phyloP scores from a whole-genome alignment of 169 alveolate species.

The Perkinsus olseni region DNA sequence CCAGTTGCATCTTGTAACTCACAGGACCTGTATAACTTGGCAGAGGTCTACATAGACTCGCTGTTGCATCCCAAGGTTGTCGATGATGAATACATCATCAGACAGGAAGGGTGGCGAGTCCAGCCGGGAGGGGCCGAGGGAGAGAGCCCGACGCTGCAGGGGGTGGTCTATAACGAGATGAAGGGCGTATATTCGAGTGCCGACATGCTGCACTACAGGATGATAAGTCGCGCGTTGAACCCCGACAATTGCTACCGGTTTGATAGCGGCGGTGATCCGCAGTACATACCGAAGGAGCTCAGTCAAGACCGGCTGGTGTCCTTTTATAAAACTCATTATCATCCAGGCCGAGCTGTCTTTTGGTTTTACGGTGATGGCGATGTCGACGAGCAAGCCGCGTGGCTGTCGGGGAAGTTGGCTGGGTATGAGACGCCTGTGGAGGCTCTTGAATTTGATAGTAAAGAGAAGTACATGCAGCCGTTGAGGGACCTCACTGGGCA shows the following conservation, averaged over 20 bases:
- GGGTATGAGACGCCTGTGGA: neutral
- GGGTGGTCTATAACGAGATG: slow-evolving; percentile 49
- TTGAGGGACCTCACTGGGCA: neutral
- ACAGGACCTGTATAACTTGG: slow-evolving; percentile 55
- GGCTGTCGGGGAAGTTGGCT: neutral
- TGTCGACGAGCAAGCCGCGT: slow-evolving; percentile 12
- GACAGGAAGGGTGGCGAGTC: slow-evolving; percentile 74
- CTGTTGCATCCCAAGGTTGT: slow-evolving; percentile 61
- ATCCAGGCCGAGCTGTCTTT: slow-evolving; percentile 30
- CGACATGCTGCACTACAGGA: neutral
- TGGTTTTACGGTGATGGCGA: slow-evolving; percentile 9
- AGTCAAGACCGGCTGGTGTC: slow-evolving; percentile 51
- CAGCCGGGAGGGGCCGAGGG: slow-evolving; percentile 10
- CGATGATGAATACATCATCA: slow-evolving; percentile 42
- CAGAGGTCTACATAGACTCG: slow-evolving; percentile 62
- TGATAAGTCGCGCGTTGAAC: slow-evolving; percentile 15
- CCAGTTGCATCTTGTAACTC: slow-evolving; percentile 68
- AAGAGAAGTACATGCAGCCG: neutral
- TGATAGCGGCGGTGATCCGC: slow-evolving; percentile 76
- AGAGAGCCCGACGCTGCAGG: slow-evolving; percentile 11
- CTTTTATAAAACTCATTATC: slow-evolving; percentile 54
- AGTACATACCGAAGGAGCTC: slow-evolving; percentile 51
- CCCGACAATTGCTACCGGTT: slow-evolving; percentile 41
- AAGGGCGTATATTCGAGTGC: slow-evolving; percentile 30
- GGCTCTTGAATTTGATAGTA: neutral